A percentile compares a stretch with the other conserved stretches of the same genome.
Conservation (phyloP, 495 filamentous ascomycete species). For the Bryoglossum gracile region DNA sequence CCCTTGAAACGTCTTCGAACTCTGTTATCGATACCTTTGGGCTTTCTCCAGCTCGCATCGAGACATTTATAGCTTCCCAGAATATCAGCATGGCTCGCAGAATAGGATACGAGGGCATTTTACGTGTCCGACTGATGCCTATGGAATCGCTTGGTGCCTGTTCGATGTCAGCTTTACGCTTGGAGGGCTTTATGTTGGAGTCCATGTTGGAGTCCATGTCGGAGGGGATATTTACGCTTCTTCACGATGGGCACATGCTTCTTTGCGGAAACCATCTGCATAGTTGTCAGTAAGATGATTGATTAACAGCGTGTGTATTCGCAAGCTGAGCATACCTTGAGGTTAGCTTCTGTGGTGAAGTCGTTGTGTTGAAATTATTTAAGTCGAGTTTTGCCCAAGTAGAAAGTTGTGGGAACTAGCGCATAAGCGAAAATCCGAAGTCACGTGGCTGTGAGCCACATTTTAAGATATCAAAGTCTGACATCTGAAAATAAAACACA, state of each 20-base stretch:
- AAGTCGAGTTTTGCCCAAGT: too few relatives aligned
- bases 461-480: too few relatives aligned
- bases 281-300: slow-evolving; percentile 9
- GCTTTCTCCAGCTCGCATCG: slow-evolving; percentile 87
- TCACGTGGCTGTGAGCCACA: too few relatives aligned
- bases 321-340: too few relatives aligned
- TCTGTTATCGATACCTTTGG: slow-evolving; percentile 97
- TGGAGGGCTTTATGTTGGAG: slow-evolving; percentile 18
- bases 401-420: too few relatives aligned
- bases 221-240: slow-evolving; percentile 59
- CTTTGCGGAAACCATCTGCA: slow-evolving; percentile 95
- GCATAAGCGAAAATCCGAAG: too few relatives aligned
- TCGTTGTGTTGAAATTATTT: too few relatives aligned
- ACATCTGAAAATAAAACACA: too few relatives aligned
- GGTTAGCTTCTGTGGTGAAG: too few relatives aligned
- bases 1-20: slow-evolving; percentile 91
- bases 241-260: slow-evolving; percentile 99
- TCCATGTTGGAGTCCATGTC: slow-evolving; percentile 1
- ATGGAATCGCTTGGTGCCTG: slow-evolving; percentile 83
- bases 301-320: too few relatives aligned
- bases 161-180: not conserved
- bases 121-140: slow-evolving; percentile 77
- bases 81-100: not conserved
- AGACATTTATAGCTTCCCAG: slow-evolving; percentile 80
- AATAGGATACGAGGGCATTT: not conserved